Percentiles rank a stretch among this genome's conserved stretches.
phyloP scores from a whole-genome alignment of 2,329 filamentous ascomycete genomes.

The Penicillium sp. region DNA sequence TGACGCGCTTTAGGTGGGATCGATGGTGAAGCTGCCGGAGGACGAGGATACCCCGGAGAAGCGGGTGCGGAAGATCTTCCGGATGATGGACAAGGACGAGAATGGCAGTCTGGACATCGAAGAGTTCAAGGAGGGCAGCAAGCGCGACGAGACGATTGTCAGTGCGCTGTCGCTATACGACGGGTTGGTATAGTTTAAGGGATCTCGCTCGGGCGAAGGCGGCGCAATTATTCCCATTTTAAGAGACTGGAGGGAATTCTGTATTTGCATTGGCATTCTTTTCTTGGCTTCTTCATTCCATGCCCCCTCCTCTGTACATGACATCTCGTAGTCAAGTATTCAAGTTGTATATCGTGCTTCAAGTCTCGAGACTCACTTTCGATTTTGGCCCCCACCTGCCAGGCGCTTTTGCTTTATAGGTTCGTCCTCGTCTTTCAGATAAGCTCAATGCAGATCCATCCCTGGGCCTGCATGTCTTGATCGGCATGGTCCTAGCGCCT shows the following conservation, averaged over 20 bases:
- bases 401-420: background rate
- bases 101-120: constrained; percentile 95
- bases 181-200: constrained; percentile 69
- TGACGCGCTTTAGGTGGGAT: constrained; percentile 68
- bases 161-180: constrained; percentile 95
- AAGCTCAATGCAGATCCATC: background rate
- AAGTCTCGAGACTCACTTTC: background rate
- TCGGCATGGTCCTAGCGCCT: too few relatives aligned
- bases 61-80: constrained; percentile 95
- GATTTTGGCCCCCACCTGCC: background rate
- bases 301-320: background rate
- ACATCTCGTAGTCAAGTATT: background rate
- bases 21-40: constrained; percentile 97
- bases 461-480: background rate
- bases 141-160: constrained; percentile 97
- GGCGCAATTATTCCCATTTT: constrained; percentile 16
- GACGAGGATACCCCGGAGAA: constrained; percentile 99
- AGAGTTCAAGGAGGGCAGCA: constrained; percentile 98
- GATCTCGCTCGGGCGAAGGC: constrained; percentile 16
- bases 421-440: background rate
- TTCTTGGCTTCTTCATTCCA: background rate
- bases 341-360: background rate
- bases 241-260: background rate
- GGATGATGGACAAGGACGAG: constrained; percentile 99
- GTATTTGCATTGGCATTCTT: constrained; percentile 7